Percentiles rank a stretch among this genome's conserved stretches.
These are phyloP conservation scores for Malus hybrid DNA, from an alignment of 331 rosid species.

Conservation along the genomic window DNA sequence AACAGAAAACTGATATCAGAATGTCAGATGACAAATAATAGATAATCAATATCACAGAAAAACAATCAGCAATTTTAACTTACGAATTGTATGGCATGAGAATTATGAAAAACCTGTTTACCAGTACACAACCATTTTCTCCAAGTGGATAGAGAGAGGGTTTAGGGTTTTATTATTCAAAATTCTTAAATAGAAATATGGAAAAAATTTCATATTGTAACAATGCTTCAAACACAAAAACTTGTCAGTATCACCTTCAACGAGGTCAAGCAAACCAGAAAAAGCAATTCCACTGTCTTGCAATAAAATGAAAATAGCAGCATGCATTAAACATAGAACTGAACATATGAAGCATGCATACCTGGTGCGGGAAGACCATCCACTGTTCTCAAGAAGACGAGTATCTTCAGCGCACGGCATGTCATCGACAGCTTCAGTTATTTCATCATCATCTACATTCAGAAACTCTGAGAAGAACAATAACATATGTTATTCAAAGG, in stretches of 20 bases:
- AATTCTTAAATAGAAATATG: neutral
- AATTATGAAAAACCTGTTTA: neutral
- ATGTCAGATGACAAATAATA: neutral
- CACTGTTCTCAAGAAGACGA: constrained; percentile 65
- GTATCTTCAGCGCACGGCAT: constrained; percentile 53
- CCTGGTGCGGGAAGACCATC: constrained; percentile 99
- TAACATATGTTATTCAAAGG: constrained; percentile 4
- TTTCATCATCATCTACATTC: constrained; percentile 84
- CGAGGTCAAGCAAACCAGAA: neutral
- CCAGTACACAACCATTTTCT: neutral
- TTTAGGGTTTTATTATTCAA: neutral
- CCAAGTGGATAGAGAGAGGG: neutral
- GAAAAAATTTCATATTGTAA: neutral
- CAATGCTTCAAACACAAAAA: neutral
- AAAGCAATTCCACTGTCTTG: neutral
- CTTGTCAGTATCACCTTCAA: neutral
- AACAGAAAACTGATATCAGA: neutral
- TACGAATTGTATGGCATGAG: neutral
- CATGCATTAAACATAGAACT: neutral
- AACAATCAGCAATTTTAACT: neutral
- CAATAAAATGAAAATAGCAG: neutral
- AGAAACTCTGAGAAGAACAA: constrained; percentile 56
- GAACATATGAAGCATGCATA: constrained; percentile 22
- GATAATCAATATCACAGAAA: neutral
- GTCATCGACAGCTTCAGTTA: constrained; percentile 60